These are phyloP conservation scores for Acer negundo DNA, from an alignment of 345 rosid genomes.

Conservation along the genomic window DNA sequence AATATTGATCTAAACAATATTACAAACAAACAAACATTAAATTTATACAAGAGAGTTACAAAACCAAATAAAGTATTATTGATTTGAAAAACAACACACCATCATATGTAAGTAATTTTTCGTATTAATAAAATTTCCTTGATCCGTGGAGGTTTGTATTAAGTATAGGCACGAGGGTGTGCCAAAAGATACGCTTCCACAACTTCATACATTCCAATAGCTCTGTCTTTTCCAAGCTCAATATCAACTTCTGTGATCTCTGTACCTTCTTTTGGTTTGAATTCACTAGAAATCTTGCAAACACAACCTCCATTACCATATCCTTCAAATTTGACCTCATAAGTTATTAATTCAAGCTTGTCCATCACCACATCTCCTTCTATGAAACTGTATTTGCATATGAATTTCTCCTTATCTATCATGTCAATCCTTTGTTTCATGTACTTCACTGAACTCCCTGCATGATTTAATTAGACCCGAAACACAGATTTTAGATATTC, in stretches of 20 bases:
- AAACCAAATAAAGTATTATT: no score
- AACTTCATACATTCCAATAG: slow-evolving; percentile 48
- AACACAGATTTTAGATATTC: not conserved
- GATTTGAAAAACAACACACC: no score
- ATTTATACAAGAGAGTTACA: no score
- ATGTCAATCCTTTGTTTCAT: slow-evolving; percentile 42
- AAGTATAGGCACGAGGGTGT: slow-evolving; percentile 41
- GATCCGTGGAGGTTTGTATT: not conserved
- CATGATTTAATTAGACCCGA: not conserved
- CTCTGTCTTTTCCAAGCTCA: slow-evolving; percentile 37
- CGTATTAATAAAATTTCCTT: no score
- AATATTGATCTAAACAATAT: not conserved
- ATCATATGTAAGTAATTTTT: no score
- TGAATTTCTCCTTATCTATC: slow-evolving; percentile 38
- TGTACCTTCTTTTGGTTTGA: slow-evolving; percentile 31
- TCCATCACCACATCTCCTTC: slow-evolving; percentile 33
- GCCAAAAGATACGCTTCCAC: slow-evolving; percentile 49
- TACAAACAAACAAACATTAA: not conserved
- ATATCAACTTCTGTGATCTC: slow-evolving; percentile 38
- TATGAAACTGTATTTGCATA: slow-evolving; percentile 32
- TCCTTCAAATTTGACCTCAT: slow-evolving; percentile 40
- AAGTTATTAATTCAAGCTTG: slow-evolving; percentile 29
- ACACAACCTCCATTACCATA: slow-evolving; percentile 38
- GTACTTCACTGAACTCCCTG: slow-evolving; percentile 31
- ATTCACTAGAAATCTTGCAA: slow-evolving; percentile 39